phyloP scores from a whole-genome alignment of 441 rosid species.

The Isatis lusitanica region DNA sequence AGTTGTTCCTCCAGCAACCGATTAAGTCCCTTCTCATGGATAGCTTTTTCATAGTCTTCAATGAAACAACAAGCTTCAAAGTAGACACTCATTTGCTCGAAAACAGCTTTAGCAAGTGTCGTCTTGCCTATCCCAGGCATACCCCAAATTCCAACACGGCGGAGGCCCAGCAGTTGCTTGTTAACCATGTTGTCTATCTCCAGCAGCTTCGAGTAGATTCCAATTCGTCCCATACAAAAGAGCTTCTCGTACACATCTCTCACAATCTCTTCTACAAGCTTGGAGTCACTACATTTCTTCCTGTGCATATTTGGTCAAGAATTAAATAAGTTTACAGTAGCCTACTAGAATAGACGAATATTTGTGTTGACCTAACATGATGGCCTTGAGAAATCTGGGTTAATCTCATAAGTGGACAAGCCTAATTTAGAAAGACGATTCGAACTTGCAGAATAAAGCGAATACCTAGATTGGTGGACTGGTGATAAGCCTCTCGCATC shows the following conservation, averaged over 20 bases:
- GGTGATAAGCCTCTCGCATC: background rate
- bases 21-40: background rate
- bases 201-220: slow-evolving; percentile 17
- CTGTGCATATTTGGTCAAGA: background rate
- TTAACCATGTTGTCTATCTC: slow-evolving; percentile 13
- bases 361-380: no score
- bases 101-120: slow-evolving; percentile 25
- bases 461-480: background rate
- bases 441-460: no score
- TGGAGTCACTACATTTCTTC: slow-evolving; percentile 29
- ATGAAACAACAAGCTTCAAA: slow-evolving; percentile 30
- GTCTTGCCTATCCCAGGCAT: slow-evolving; percentile 45
- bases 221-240: background rate
- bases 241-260: slow-evolving; percentile 12
- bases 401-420: no score
- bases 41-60: background rate
- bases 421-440: no score
- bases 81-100: background rate
- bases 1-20: background rate
- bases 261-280: slow-evolving; percentile 33
- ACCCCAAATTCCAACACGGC: slow-evolving; percentile 40
- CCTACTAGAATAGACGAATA: no score
- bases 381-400: no score
- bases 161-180: slow-evolving; percentile 3
- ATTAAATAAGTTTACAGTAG: no score